Evolutionary conservation across 164 flowering plant genomes (phyloP).

Genomic region (Platanus orientalis): DNA sequence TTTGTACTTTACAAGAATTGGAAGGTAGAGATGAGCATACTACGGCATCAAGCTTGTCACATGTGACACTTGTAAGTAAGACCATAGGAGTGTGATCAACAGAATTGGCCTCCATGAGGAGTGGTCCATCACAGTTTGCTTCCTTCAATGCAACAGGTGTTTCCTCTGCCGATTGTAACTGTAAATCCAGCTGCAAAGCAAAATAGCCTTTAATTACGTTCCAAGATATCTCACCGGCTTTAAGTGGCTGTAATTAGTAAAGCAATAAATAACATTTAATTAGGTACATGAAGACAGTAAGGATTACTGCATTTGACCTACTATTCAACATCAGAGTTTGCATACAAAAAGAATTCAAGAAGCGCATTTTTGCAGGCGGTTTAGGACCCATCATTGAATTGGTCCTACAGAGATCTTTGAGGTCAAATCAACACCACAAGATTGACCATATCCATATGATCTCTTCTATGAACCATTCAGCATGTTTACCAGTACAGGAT

Average conservation of each 20-base stretch:
- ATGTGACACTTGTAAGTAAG: not conserved
- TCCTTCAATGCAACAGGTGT: not conserved
- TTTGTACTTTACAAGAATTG: not conserved
- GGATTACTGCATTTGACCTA: no score
- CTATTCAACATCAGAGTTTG: no score
- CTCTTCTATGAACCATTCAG: no score
- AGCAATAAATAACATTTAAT: not conserved
- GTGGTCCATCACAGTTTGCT: conserved; percentile 2
- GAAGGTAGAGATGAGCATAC: not conserved
- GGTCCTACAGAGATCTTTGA: no score
- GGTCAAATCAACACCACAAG: no score
- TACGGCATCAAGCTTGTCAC: not conserved
- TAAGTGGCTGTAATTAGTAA: not conserved
- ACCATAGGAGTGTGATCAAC: not conserved
- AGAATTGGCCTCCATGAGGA: conserved; percentile 4
- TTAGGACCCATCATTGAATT: no score
- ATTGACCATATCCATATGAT: no score
- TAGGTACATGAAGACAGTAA: no score
- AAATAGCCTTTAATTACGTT: not conserved
- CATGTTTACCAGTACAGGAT: no score
- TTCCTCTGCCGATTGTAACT: conserved; percentile 4
- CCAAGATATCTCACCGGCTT: not conserved
- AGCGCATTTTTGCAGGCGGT: no score
- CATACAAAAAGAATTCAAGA: no score
- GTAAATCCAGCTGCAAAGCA: conserved; percentile 27